phyloP scores from a whole-genome alignment of 768 basidiomycete species.

The Calocybe gangraenosa region DNA sequence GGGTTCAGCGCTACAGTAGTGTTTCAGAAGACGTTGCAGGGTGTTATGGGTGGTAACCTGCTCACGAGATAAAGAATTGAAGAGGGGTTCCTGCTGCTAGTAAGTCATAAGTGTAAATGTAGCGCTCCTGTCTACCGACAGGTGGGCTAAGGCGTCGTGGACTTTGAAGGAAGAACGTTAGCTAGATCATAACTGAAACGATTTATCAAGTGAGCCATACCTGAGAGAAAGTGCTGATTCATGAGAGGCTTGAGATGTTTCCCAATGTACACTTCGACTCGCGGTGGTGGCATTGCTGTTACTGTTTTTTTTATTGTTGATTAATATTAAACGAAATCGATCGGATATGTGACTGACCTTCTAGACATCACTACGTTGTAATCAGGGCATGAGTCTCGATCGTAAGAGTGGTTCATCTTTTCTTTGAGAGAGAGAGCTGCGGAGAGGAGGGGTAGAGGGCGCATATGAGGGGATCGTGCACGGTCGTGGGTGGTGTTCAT shows the following conservation, averaged over 20 bases:
- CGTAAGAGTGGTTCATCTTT: conserved; percentile 5
- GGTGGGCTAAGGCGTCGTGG: conserved; percentile 13
- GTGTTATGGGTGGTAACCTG: conserved; percentile 3
- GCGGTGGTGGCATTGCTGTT: conserved; percentile 20
- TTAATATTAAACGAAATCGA: background rate
- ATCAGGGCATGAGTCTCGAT: conserved; percentile 35
- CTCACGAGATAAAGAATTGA: conserved; percentile 52
- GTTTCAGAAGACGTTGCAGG: conserved; percentile 1
- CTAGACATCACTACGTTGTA: conserved; percentile 35
- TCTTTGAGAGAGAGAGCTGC: conserved; percentile 2
- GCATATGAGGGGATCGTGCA: conserved; percentile 6
- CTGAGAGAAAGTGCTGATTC: conserved; percentile 16
- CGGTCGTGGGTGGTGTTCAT: conserved; percentile 10
- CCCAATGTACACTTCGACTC: conserved; percentile 21
- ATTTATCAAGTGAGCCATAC: conserved; percentile 10
- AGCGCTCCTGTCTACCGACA: conserved; percentile 34
- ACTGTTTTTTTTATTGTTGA: conserved; percentile 11
- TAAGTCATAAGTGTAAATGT: conserved; percentile 51
- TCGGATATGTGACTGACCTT: conserved; percentile 26
- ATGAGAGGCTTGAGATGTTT: conserved; percentile 13
- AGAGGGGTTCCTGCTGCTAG: conserved; percentile 38
- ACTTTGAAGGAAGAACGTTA: conserved; percentile 1
- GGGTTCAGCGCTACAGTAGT: conserved; percentile 39
- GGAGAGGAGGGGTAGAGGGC: conserved; percentile 1
- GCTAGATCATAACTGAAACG: background rate